These are phyloP conservation scores for Chytriomyces sp. DNA, from an alignment of 192 early-diverging fungal species.

Conservation along the genomic window DNA sequence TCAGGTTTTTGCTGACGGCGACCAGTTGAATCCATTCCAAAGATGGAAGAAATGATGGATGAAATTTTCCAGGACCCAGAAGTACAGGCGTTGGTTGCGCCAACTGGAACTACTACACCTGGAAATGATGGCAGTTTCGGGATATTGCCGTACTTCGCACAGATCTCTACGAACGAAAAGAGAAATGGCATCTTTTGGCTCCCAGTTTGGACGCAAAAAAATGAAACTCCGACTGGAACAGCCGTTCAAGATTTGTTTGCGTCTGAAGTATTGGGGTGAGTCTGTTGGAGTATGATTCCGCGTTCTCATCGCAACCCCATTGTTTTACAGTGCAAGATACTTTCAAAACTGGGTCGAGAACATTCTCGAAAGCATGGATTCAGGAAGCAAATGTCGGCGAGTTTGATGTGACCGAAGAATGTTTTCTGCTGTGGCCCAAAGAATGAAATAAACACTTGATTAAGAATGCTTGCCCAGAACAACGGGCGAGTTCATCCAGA, in stretches of 20 bases:
- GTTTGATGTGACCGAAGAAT: constrained; percentile 57
- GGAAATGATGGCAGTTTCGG: background rate
- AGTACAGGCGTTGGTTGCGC: constrained; percentile 29
- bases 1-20: constrained; percentile 9
- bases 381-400: constrained; percentile 56
- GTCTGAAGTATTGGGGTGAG: background rate
- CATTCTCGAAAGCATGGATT: constrained; percentile 57
- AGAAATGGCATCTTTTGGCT: constrained; percentile 33
- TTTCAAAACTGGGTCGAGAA: constrained; percentile 55
- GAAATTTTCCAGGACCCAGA: constrained; percentile 49
- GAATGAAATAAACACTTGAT: no score
- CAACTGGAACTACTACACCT: background rate
- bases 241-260: no score
- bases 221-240: no score
- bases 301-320: background rate
- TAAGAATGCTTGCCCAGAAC: no score
- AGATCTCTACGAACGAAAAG: constrained; percentile 23
- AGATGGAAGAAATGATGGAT: constrained; percentile 23
- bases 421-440: constrained; percentile 29
- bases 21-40: background rate
- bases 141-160: constrained; percentile 46
- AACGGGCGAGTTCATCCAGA: no score
- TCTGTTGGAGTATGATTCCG: no score
- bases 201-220: background rate
- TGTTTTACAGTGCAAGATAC: constrained; percentile 37